Evolutionary conservation across 164 flowering plant species (phyloP).

Genomic region (Tetracentron sinense): DNA sequence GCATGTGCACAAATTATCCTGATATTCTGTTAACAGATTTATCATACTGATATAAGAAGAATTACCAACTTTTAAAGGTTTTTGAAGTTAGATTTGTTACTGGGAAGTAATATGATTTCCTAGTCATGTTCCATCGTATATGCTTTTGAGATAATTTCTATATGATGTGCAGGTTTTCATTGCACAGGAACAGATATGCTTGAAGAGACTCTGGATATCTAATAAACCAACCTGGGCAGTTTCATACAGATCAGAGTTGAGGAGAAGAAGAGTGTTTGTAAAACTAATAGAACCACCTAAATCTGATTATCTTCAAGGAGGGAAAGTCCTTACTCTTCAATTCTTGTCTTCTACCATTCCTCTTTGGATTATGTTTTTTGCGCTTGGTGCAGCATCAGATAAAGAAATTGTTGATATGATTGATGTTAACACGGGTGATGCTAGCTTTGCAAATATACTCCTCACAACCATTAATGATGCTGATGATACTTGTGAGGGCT

Average conservation of each 20-base stretch:
- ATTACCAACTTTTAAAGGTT: not conserved
- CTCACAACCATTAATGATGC: constrained; percentile 73
- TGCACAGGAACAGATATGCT: constrained; percentile 82
- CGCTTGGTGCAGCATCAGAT: constrained; percentile 75
- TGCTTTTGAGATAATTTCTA: not conserved
- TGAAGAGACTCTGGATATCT: constrained; percentile 70
- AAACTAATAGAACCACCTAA: constrained; percentile 41
- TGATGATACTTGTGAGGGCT: constrained; percentile 49
- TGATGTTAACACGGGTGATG: constrained; percentile 43
- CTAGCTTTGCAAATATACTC: constrained; percentile 47
- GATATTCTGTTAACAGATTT: not conserved
- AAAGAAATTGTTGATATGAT: constrained; percentile 68
- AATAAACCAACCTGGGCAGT: constrained; percentile 51
- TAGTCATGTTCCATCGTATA: not conserved
- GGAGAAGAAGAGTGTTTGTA: constrained; percentile 51
- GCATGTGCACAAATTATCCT: not conserved
- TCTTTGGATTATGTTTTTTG: constrained; percentile 79
- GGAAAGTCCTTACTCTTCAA: constrained; percentile 48
- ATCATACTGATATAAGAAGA: not conserved
- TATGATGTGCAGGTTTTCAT: constrained; percentile 55
- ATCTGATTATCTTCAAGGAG: constrained; percentile 38
- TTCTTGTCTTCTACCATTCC: constrained; percentile 53
- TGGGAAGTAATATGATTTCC: not conserved
- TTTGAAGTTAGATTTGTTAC: constrained; percentile 2
- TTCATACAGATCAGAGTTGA: constrained; percentile 42